Evolutionary conservation across 2,329 filamentous ascomycete species (phyloP).

Genomic region (Didymella segeticola): DNA sequence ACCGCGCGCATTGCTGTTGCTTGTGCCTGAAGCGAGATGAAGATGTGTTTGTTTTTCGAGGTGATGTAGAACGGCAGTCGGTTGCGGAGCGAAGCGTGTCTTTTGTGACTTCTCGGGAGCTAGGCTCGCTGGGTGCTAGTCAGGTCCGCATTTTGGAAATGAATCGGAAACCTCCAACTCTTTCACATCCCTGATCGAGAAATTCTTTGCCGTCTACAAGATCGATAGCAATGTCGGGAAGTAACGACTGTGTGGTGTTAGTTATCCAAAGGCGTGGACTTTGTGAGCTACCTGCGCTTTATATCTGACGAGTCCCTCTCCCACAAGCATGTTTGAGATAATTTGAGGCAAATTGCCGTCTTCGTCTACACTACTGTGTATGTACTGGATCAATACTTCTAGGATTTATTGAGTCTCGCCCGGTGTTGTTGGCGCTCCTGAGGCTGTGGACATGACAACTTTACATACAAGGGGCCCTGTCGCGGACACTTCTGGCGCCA

Average conservation of each 20-base stretch:
- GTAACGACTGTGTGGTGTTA: not conserved
- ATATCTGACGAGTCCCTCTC: not conserved
- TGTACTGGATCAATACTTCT: not conserved
- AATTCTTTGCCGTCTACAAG: not conserved
- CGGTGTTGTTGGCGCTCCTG: not conserved
- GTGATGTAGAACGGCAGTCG: conserved; percentile 2
- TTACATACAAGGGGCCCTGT: not conserved
- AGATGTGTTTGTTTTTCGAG: not conserved
- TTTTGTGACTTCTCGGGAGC: conserved; percentile 8
- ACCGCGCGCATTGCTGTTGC: conserved; percentile 5
- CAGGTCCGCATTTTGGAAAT: conserved; percentile 2
- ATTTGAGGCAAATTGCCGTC: conserved; percentile 3
- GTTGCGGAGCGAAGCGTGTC: conserved; percentile 5
- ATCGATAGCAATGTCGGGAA: not conserved
- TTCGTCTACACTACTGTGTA: too few relatives aligned
- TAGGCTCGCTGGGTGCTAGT: not conserved
- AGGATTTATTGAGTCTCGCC: not conserved
- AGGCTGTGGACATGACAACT: too few relatives aligned
- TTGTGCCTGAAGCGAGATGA: not conserved
- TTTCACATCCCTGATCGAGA: conserved; percentile 1
- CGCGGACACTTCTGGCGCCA: not conserved
- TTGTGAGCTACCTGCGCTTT: not conserved
- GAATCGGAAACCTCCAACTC: not conserved
- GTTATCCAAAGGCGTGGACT: too few relatives aligned
- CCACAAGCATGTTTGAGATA: conserved; percentile 11